A percentile compares a stretch with the other conserved stretches of the same genome.
phyloP scores from a whole-genome alignment of 176 grass and related monocot genomes.

The Puya raimondii region DNA sequence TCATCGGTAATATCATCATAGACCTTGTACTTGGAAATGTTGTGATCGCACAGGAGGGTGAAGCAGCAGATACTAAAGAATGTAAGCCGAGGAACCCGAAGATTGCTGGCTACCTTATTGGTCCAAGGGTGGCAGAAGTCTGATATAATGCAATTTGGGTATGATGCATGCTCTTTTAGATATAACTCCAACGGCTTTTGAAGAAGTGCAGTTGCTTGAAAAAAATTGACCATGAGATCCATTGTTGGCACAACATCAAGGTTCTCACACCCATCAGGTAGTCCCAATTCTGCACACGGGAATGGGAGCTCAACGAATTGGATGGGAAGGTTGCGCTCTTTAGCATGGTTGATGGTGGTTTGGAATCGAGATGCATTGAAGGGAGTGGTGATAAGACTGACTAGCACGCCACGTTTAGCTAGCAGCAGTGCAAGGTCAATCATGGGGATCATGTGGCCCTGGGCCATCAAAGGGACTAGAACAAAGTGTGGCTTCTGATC shows the following conservation, averaged over 20 bases:
- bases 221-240: constrained; percentile 1
- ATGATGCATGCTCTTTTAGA: constrained; percentile 6
- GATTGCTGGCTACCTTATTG: neutral
- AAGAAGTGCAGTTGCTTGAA: constrained; percentile 22
- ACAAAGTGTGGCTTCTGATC: constrained; percentile 37
- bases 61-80: constrained; percentile 10
- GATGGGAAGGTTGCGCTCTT: constrained; percentile 12
- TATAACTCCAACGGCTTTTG: constrained; percentile 28
- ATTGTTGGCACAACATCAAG: constrained; percentile 9
- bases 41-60: neutral
- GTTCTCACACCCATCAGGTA: constrained; percentile 41
- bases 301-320: constrained; percentile 37
- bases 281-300: constrained; percentile 22
- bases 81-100: neutral
- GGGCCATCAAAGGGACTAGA: constrained; percentile 39
- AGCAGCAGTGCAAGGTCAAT: constrained; percentile 43
- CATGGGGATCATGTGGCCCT: constrained; percentile 52
- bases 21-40: constrained; percentile 1
- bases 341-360: constrained; percentile 22
- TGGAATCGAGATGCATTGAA: constrained; percentile 31
- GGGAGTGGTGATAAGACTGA: constrained; percentile 35
- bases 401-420: constrained; percentile 22
- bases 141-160: constrained; percentile 9
- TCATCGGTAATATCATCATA: constrained; percentile 14
- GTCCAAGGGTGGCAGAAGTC: constrained; percentile 11